Conservation (phyloP, 148 eudicot species). For the Chenopodium berlandieri region DNA sequence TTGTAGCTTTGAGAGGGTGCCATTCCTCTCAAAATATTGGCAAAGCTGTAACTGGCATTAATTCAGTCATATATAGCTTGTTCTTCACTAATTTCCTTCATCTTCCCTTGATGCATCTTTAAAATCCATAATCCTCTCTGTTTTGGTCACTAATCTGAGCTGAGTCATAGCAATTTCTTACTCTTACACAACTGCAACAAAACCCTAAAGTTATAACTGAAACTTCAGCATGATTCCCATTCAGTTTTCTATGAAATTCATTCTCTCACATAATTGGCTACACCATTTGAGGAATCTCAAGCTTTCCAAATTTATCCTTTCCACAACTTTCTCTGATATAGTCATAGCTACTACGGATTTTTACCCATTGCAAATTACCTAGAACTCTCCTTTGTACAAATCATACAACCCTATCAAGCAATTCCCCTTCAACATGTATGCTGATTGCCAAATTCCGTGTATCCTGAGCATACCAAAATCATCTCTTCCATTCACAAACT, state of each 20-base stretch:
- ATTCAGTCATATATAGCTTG: no score
- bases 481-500: background rate
- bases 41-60: no score
- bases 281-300: background rate
- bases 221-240: background rate
- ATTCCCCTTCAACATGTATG: background rate
- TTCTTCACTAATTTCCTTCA: no score
- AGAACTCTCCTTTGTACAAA: background rate
- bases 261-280: background rate
- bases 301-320: background rate
- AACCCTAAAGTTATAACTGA: background rate
- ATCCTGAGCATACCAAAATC: background rate
- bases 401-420: background rate
- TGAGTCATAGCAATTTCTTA: no score
- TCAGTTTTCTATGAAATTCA: background rate
- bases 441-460: background rate
- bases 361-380: background rate
- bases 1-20: no score
- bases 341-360: background rate
- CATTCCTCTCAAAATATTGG: no score
- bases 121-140: no score
- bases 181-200: no score
- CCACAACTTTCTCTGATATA: background rate
- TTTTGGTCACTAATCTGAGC: no score
- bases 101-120: no score